phyloP scores from a whole-genome alignment of 2,329 filamentous ascomycete species.

The Colletotrichum siamense region DNA sequence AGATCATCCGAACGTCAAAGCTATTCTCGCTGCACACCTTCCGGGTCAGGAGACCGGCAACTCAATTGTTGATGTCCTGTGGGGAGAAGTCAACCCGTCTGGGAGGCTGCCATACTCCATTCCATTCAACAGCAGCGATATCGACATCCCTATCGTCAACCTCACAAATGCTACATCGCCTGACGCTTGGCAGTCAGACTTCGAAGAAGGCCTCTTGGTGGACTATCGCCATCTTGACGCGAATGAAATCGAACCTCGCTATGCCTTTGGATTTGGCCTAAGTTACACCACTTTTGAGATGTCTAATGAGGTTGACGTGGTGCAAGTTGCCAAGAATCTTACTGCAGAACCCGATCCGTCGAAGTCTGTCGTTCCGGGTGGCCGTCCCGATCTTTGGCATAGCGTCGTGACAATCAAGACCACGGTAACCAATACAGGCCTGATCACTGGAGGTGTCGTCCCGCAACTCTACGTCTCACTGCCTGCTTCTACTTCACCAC shows the following conservation, averaged over 20 bases:
- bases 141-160: constrained; percentile 44
- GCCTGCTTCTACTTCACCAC: constrained; percentile 29
- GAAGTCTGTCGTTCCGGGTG: constrained; percentile 41
- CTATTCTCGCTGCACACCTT: constrained; percentile 76
- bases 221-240: constrained; percentile 61
- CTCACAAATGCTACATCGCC: constrained; percentile 63
- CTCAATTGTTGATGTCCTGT: constrained; percentile 75
- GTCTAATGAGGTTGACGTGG: constrained; percentile 3
- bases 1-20: constrained; percentile 71
- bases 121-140: constrained; percentile 50
- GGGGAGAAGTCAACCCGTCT: constrained; percentile 56
- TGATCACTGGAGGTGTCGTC: constrained; percentile 66
- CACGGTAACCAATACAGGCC: constrained; percentile 69
- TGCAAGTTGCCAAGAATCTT: constrained; percentile 43
- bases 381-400: constrained; percentile 45
- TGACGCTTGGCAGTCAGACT: constrained; percentile 56
- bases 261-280: constrained; percentile 70
- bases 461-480: constrained; percentile 63
- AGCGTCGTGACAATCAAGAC: constrained; percentile 58
- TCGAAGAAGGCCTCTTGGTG: constrained; percentile 56
- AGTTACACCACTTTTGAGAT: constrained; percentile 70
- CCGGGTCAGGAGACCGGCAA: constrained; percentile 80
- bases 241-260: constrained; percentile 52
- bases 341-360: constrained; percentile 41
- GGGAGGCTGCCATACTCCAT: constrained; percentile 60